These are phyloP conservation scores for Phanerochaete carnosa DNA, from an alignment of 768 basidiomycete species.

Conservation along the genomic window DNA sequence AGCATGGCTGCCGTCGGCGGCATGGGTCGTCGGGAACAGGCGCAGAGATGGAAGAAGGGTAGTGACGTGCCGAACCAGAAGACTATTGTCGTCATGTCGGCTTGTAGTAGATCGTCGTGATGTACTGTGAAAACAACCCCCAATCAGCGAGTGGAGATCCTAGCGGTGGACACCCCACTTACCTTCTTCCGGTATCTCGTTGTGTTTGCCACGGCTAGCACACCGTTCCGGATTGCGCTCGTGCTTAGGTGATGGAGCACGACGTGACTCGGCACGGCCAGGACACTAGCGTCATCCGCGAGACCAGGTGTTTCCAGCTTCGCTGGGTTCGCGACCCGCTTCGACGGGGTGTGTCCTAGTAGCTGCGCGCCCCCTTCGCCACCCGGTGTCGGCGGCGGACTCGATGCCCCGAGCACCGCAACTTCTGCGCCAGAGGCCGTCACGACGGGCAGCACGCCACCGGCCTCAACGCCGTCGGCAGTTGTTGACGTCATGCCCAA, in stretches of 20 bases:
- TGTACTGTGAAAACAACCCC: conserved; percentile 48
- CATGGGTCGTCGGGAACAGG: neutral
- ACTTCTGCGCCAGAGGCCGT: conserved; percentile 31
- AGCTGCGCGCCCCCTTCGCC: neutral
- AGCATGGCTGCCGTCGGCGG: neutral
- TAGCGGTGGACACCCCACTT: conserved; percentile 17
- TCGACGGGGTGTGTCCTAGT: conserved; percentile 10
- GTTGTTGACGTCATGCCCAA: conserved; percentile 24
- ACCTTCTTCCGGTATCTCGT: conserved; percentile 92
- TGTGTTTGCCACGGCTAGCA: conserved; percentile 89
- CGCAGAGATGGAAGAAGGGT: neutral
- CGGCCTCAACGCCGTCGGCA: conserved; percentile 11
- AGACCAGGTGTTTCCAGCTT: conserved; percentile 36
- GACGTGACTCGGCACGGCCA: conserved; percentile 91
- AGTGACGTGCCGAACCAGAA: neutral
- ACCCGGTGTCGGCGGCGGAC: conserved; percentile 19
- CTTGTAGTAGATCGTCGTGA: conserved; percentile 84
- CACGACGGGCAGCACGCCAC: conserved; percentile 25
- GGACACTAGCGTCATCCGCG: conserved; percentile 84
- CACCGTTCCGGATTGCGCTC: conserved; percentile 91
- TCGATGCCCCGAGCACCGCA: conserved; percentile 15
- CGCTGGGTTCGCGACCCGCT: conserved; percentile 5
- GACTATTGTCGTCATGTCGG: conserved; percentile 40
- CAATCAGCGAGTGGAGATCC: conserved; percentile 12
- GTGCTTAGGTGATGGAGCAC: conserved; percentile 94